phyloP scores from a whole-genome alignment of 2,329 filamentous ascomycete genomes.

The Ceratocystis variospora region DNA sequence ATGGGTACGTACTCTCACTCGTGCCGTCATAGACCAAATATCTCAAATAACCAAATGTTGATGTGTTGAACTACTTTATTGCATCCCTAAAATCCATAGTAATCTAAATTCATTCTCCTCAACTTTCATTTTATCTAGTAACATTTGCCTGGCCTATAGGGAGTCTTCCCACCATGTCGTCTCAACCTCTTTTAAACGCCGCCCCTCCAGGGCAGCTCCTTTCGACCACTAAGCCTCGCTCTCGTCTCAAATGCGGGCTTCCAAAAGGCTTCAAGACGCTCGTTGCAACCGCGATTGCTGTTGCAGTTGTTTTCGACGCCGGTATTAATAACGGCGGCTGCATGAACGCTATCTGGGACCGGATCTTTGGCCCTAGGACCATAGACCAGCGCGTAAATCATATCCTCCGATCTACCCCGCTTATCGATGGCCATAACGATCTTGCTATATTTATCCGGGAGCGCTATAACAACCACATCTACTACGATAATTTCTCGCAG shows the following conservation, averaged over 20 bases:
- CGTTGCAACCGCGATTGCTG: not conserved
- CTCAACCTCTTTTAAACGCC: conserved; percentile 3
- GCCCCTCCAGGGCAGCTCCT: not conserved
- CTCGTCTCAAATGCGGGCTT: not conserved
- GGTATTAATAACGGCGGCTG: not conserved
- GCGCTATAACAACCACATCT: conserved; percentile 62
- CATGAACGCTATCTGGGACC: not conserved
- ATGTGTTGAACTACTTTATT: too few relatives aligned
- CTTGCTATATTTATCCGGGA: conserved; percentile 59
- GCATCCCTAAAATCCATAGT: too few relatives aligned
- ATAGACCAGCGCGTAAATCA: conserved; percentile 9
- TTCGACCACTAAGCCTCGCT: not conserved
- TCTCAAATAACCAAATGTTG: too few relatives aligned
- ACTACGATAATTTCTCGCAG: conserved; percentile 56
- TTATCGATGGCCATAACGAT: conserved; percentile 76
- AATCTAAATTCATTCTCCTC: not conserved
- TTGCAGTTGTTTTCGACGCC: conserved; percentile 1
- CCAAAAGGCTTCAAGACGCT: conserved; percentile 1
- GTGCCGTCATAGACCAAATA: too few relatives aligned
- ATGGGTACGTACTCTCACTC: too few relatives aligned
- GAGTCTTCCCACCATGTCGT: conserved; percentile 1
- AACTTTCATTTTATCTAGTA: not conserved
- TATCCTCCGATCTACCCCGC: conserved; percentile 17
- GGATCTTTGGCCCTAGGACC: conserved; percentile 8
- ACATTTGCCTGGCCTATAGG: not conserved